Conservation (phyloP, 2,329 filamentous ascomycete genomes). For the Malbranchea zuffiana region DNA sequence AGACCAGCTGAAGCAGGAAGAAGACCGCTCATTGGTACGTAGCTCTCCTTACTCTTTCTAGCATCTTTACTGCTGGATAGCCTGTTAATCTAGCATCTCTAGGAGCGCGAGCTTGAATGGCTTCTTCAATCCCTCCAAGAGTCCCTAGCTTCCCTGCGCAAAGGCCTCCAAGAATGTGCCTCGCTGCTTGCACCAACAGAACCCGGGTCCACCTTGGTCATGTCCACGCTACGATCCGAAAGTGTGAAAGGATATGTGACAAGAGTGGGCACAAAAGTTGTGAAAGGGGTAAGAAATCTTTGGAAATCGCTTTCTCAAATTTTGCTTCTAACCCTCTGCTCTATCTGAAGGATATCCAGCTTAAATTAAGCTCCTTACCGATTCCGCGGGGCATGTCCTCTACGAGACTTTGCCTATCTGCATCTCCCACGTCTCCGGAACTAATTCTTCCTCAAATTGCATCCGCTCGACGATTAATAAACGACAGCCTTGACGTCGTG, state of each 20-base stretch:
- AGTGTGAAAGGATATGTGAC: conserved; percentile 87
- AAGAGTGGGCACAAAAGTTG: conserved; percentile 75
- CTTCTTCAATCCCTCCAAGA: conserved; percentile 51
- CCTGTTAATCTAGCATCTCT: conserved; percentile 12
- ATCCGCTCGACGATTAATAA: conserved; percentile 63
- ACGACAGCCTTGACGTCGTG: conserved; percentile 71
- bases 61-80: no score
- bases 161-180: conserved; percentile 78
- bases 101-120: conserved; percentile 53
- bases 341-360: conserved; percentile 53
- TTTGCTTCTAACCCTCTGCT: background rate
- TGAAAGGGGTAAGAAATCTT: conserved; percentile 66
- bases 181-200: conserved; percentile 74
- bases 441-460: conserved; percentile 60
- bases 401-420: conserved; percentile 44
- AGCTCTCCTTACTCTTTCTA: background rate
- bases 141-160: conserved; percentile 50
- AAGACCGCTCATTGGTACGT: conserved; percentile 42
- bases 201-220: conserved; percentile 74
- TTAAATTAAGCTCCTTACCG: conserved; percentile 51
- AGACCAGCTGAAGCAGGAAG: conserved; percentile 41
- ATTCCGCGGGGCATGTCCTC: conserved; percentile 41
- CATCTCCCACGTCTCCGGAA: conserved; percentile 44
- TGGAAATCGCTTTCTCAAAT: conserved; percentile 2
- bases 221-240: conserved; percentile 80